Conservation (phyloP, 73 alveolate species). For the Paramecium primaurelia region DNA sequence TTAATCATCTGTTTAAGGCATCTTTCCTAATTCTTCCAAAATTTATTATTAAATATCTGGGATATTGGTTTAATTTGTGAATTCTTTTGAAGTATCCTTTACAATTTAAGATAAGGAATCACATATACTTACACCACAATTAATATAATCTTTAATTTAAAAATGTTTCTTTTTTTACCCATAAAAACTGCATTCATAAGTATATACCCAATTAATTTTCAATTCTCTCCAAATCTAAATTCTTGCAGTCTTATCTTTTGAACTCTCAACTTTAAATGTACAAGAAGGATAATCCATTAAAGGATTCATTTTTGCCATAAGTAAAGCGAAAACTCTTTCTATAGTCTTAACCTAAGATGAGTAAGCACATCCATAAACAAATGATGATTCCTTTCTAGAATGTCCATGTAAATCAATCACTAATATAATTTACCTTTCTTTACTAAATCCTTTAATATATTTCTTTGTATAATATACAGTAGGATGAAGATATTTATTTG, state of each 20-base stretch:
- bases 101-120: slow-evolving; percentile 37
- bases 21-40: slow-evolving; percentile 23
- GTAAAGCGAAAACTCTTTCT: slow-evolving; percentile 72
- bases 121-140: slow-evolving; percentile 44
- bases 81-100: slow-evolving; percentile 40
- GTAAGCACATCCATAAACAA: slow-evolving; percentile 59
- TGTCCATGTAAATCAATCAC: slow-evolving; percentile 83
- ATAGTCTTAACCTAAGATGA: slow-evolving; percentile 43
- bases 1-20: slow-evolving; percentile 48
- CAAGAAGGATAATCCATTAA: slow-evolving; percentile 65
- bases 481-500: slow-evolving; percentile 79
- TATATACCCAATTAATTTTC: slow-evolving; percentile 42
- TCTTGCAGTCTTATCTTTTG: slow-evolving; percentile 78
- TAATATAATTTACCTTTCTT: slow-evolving; percentile 83
- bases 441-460: slow-evolving; percentile 80
- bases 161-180: slow-evolving; percentile 38
- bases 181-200: slow-evolving; percentile 54
- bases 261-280: slow-evolving; percentile 69
- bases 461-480: slow-evolving; percentile 82
- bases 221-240: slow-evolving; percentile 75
- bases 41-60: background rate
- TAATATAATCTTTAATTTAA: slow-evolving; percentile 36
- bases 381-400: slow-evolving; percentile 62
- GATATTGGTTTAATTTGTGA: background rate
- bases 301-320: slow-evolving; percentile 67